Evolutionary conservation across 2,329 filamentous ascomycete genomes (phyloP).

Genomic region (Aspergillus chevalieri): DNA sequence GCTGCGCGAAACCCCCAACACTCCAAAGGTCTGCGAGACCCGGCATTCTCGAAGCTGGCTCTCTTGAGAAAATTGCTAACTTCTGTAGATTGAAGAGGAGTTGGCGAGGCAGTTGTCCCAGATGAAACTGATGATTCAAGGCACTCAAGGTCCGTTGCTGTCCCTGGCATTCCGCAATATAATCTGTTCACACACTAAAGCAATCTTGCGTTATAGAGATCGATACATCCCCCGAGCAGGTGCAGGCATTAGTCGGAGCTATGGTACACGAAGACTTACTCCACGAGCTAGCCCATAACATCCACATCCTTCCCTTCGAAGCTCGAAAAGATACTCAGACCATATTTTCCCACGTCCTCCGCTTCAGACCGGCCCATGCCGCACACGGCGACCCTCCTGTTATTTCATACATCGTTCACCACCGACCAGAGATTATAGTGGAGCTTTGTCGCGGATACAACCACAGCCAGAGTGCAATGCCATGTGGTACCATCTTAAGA

Average conservation of each 20-base stretch:
- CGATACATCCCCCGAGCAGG: conserved; percentile 79
- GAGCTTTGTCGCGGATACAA: conserved; percentile 87
- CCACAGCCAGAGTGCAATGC: conserved; percentile 81
- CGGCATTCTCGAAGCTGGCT: conserved; percentile 6
- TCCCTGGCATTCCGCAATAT: conserved; percentile 1
- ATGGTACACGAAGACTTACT: conserved; percentile 87
- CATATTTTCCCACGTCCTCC: conserved; percentile 91
- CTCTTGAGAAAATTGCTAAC: conserved; percentile 8
- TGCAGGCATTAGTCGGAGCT: conserved; percentile 75
- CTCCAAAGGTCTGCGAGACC: conserved; percentile 46
- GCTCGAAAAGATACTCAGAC: conserved; percentile 92
- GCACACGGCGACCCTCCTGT: conserved; percentile 73
- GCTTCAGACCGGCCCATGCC: conserved; percentile 67
- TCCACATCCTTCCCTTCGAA: conserved; percentile 87
- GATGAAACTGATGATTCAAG: conserved; percentile 91
- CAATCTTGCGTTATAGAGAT: conserved; percentile 53
- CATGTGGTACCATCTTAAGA: conserved; percentile 80
- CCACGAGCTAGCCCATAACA: conserved; percentile 71
- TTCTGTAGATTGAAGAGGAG: conserved; percentile 69
- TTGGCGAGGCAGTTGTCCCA: conserved; percentile 76
- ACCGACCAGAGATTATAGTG: conserved; percentile 78
- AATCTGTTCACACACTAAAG: not conserved
- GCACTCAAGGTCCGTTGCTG: conserved; percentile 65
- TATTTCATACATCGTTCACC: conserved; percentile 79
- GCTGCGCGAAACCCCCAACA: conserved; percentile 53